A percentile compares a stretch with the other conserved stretches of the same genome.
Conservation (phyloP, 2,329 filamentous ascomycete genomes). For the Metarhizium humberi region DNA sequence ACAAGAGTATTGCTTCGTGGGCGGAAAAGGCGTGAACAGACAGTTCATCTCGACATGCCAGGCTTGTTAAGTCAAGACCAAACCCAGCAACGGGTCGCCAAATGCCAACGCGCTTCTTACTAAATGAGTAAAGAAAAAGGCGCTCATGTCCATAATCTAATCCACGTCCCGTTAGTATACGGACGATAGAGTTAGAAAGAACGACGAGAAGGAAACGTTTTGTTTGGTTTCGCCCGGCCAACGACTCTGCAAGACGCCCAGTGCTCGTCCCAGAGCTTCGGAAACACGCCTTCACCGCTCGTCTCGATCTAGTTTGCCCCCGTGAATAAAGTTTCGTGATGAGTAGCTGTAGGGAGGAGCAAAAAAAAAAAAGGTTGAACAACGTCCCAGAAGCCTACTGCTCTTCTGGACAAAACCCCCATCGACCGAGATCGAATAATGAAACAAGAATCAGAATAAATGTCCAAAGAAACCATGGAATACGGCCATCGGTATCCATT, state of each 20-base stretch:
- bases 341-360: not conserved
- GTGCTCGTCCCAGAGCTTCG: slow-evolving; percentile 13
- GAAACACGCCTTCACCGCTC: not conserved
- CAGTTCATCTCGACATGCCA: not conserved
- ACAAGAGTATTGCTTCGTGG: no score
- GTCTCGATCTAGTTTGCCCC: not conserved
- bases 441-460: not conserved
- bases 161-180: not conserved
- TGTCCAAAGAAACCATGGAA: not conserved
- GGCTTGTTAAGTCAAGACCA: not conserved
- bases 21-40: no score
- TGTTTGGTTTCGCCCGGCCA: not conserved
- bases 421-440: slow-evolving; percentile 1
- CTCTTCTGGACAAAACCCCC: slow-evolving; percentile 9
- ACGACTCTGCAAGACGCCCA: slow-evolving; percentile 14
- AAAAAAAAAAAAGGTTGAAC: not conserved
- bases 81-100: not conserved
- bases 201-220: not conserved
- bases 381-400: slow-evolving; percentile 16
- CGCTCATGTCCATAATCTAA: not conserved
- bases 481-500: not conserved
- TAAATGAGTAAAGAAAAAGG: not conserved
- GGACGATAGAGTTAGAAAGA: not conserved
- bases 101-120: not conserved
- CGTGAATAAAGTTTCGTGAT: not conserved